A percentile compares a stretch with the other conserved stretches of the same genome.
Evolutionary conservation across 208 protist species (phyloP).

Genomic region (Leishmania turanica): DNA sequence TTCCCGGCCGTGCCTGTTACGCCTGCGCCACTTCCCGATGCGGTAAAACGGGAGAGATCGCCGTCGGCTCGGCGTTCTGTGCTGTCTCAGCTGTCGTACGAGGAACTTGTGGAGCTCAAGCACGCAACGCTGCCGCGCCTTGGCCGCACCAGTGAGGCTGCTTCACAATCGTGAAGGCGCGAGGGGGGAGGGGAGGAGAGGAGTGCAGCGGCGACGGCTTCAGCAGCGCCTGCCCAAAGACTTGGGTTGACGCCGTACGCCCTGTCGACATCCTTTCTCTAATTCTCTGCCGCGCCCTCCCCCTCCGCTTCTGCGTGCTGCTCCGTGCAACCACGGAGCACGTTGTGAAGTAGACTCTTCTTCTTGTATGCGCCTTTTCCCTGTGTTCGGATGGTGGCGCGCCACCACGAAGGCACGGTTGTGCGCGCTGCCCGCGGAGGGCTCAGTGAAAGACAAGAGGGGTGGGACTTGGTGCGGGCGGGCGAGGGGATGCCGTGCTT

Average conservation of each 20-base stretch:
- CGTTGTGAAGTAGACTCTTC: neutral
- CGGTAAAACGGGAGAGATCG: neutral
- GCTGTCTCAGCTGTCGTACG: slow-evolving; percentile 16
- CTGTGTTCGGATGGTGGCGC: neutral
- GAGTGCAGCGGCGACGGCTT: neutral
- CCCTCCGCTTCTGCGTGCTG: neutral
- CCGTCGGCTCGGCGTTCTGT: neutral
- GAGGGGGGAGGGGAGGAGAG: neutral
- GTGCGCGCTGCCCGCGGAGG: neutral
- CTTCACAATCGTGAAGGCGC: neutral
- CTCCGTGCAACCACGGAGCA: neutral
- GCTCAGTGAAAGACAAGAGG: neutral
- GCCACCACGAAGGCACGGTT: neutral
- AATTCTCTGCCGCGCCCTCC: neutral
- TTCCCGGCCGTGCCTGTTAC: neutral
- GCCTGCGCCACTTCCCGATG: neutral
- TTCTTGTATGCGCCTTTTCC: neutral
- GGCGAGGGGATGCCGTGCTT: neutral
- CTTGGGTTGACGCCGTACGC: neutral
- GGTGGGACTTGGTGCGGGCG: neutral
- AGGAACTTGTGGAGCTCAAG: slow-evolving; percentile 15
- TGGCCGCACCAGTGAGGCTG: neutral
- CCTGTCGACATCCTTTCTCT: neutral
- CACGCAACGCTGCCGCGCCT: slow-evolving; percentile 6
- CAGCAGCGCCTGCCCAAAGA: neutral